Evolutionary conservation across 78 protist species (phyloP), one percentile per base, ranked within the genome.

Genomic region (Chrysochromulina tobinii): DNA sequence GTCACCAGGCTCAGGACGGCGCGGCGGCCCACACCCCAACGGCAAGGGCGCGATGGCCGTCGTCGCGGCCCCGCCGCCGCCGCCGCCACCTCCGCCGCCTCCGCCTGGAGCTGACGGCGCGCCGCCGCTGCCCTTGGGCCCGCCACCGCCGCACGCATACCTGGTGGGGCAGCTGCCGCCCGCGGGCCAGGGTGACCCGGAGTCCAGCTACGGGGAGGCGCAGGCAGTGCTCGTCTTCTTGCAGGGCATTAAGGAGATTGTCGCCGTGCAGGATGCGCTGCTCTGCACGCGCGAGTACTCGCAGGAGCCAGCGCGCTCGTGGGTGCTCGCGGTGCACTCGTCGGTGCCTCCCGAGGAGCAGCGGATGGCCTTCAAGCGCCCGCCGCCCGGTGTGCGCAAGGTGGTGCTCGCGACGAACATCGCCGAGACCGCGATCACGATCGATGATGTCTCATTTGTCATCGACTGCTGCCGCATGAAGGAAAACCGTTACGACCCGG

Each of bases 381-480:
- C 89, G 54, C 89, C 89, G 23, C n/a, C 75, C 48, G 89, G 89
- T 53, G 64, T 15, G 89, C 67, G 89, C 79, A 85, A 85, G 69
- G 58, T 73, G 14, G 77, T 68, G 77, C 77, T 23, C 77, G 51
- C 77, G 18, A 23, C 50, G 3, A 68, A 68, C 92, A 69, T 95
- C 59, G 96, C 96, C 7, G 96, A 95, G 92, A 93, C 95, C 48
- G 90, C 95, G 51, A 55, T 95, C 59, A 95, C 96, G 9, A 61
- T 95, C 81, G 79, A 69, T 27, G 79, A 69, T 51, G 93, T 98
- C 3, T 97, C 92, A 7, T 96, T 92, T 81, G 99, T 98, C 0
- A 94, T 98, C 25, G 99, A 98, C 83, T 53, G 93, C 27, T 98
- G 99, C 12, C 94, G 94, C 53, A 94, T 94, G 48, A 97, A 97